Evolutionary conservation across 2,329 filamentous ascomycete genomes (phyloP).

Genomic region (Volutella citrinella): DNA sequence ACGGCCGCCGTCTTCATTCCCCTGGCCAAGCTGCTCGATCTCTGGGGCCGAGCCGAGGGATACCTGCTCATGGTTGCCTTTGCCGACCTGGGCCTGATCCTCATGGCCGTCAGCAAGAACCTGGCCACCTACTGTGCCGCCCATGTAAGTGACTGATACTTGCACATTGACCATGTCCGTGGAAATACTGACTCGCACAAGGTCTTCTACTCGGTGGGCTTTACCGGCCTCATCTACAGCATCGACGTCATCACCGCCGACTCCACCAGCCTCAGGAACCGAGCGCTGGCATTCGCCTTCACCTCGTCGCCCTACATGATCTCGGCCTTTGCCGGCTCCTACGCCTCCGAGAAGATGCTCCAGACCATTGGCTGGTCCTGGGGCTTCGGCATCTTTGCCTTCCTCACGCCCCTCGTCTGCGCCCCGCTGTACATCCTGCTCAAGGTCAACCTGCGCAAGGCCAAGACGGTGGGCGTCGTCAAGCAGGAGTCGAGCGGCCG

Average conservation of each 20-base stretch:
- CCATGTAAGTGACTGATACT: constrained; percentile 36
- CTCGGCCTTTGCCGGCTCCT: constrained; percentile 34
- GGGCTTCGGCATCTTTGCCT: constrained; percentile 55
- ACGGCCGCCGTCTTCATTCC: constrained; percentile 60
- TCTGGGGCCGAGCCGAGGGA: constrained; percentile 61
- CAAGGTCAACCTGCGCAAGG: constrained; percentile 51
- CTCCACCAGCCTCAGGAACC: constrained; percentile 39
- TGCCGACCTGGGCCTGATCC: constrained; percentile 47
- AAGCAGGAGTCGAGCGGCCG: constrained; percentile 37
- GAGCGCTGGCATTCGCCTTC: constrained; percentile 33
- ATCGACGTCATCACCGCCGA: constrained; percentile 63
- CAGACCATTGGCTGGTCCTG: constrained; percentile 26
- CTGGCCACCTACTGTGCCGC: constrained; percentile 48
- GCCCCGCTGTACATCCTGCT: constrained; percentile 52
- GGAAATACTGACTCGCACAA: constrained; percentile 3
- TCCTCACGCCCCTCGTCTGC: constrained; percentile 51
- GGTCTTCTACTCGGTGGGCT: constrained; percentile 61
- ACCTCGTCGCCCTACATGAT: constrained; percentile 40
- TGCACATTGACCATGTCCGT: no score
- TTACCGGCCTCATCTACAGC: constrained; percentile 55
- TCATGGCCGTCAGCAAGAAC: constrained; percentile 57
- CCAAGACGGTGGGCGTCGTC: constrained; percentile 44
- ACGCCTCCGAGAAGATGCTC: constrained; percentile 22
- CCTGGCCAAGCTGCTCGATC: constrained; percentile 59
- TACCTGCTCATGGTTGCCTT: constrained; percentile 51